Conservation (phyloP, 1,139 yeast genomes). For the Pichiaceae sp. region DNA sequence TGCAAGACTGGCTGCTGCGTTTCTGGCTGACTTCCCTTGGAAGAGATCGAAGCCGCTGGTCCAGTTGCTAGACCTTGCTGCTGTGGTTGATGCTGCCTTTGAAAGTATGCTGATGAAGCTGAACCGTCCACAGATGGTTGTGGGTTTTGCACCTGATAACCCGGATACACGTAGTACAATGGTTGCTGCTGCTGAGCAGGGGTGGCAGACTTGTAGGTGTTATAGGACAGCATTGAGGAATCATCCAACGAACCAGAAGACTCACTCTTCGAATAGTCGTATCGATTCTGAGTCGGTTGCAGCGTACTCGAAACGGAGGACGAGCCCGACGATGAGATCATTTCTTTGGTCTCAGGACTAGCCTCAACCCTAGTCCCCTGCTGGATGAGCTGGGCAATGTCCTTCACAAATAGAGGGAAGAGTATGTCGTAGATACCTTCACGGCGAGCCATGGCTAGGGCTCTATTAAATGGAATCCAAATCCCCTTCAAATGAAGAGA, state of each 20-base stretch:
- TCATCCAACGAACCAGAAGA: not conserved
- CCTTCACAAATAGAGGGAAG: slow-evolving; percentile 56
- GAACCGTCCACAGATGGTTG: not conserved
- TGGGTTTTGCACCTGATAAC: not conserved
- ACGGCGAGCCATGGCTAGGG: slow-evolving; percentile 9
- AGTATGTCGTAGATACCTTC: slow-evolving; percentile 21
- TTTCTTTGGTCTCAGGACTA: not conserved
- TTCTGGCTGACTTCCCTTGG: not conserved
- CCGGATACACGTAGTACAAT: slow-evolving; percentile 1
- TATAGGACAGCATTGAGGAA: not conserved
- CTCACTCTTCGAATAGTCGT: not conserved
- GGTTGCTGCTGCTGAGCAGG: slow-evolving; percentile 2
- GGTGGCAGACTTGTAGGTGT: slow-evolving; percentile 1
- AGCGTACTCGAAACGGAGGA: not conserved
- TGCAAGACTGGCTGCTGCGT: not conserved
- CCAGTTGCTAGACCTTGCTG: too few relatives aligned
- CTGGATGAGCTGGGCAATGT: slow-evolving; percentile 44
- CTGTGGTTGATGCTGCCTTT: not conserved
- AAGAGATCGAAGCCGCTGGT: too few relatives aligned
- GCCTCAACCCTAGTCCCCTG: slow-evolving; percentile 19
- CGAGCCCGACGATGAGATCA: not conserved
- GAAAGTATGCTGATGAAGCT: not conserved
- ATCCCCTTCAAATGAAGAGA: slow-evolving; percentile 96
- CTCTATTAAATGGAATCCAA: slow-evolving; percentile 77
- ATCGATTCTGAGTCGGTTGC: not conserved